phyloP scores from a whole-genome alignment of 495 filamentous ascomycete genomes.

The Aspergillus haitiensis region DNA sequence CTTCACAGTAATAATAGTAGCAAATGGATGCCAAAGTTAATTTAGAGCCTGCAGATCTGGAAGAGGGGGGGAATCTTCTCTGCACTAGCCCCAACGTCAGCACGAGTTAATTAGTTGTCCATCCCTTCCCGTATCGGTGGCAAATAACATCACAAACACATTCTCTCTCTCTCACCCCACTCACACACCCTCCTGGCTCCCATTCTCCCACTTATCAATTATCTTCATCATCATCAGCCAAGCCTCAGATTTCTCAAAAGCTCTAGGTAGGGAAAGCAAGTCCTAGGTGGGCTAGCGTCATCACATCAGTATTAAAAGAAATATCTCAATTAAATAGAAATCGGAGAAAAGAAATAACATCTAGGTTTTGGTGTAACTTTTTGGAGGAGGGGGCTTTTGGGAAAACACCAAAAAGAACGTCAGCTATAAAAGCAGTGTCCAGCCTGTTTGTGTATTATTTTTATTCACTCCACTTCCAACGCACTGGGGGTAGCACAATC shows the following conservation, averaged over 20 bases:
- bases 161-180: not conserved
- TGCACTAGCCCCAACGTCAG: not conserved
- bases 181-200: too few relatives aligned
- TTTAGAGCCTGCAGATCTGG: constrained; percentile 4
- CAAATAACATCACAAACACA: not conserved
- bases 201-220: too few relatives aligned
- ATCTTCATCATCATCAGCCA: too few relatives aligned
- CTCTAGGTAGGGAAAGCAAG: too few relatives aligned
- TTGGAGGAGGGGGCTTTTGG: too few relatives aligned
- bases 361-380: too few relatives aligned
- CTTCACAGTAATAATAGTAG: not conserved
- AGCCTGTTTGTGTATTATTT: not conserved
- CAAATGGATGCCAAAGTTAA: constrained; percentile 1
- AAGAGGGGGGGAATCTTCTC: not conserved
- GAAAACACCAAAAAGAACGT: too few relatives aligned
- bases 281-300: too few relatives aligned
- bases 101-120: too few relatives aligned
- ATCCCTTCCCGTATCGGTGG: not conserved
- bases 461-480: not conserved
- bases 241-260: too few relatives aligned
- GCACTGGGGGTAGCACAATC: not conserved
- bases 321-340: not conserved
- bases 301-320: too few relatives aligned
- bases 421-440: not conserved
- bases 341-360: not conserved